Evolutionary conservation across 305 asterid species (phyloP).

Genomic region (Fraxinus dipetala): DNA sequence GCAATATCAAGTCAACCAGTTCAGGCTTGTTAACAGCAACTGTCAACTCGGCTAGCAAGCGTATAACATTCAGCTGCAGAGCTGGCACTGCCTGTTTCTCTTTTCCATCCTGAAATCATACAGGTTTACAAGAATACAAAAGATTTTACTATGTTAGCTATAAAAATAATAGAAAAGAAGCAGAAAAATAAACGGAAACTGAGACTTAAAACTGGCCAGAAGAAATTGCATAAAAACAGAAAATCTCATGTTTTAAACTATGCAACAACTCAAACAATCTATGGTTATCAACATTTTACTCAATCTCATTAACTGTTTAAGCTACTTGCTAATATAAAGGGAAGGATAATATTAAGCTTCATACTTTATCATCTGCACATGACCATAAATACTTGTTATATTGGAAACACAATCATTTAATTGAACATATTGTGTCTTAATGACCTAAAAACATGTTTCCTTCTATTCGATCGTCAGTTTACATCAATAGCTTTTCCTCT

Average conservation of each 20-base stretch:
- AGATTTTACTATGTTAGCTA: conserved; percentile 9
- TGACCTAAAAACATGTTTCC: background rate
- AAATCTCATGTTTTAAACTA: background rate
- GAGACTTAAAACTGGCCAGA: conserved; percentile 7
- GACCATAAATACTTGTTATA: background rate
- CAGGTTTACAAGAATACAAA: conserved; percentile 28
- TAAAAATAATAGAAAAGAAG: conserved; percentile 3
- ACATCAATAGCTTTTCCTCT: background rate
- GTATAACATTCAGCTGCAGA: conserved; percentile 78
- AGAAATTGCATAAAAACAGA: conserved; percentile 19
- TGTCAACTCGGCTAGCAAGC: conserved; percentile 80
- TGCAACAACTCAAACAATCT: conserved; percentile 20
- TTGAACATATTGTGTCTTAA: conserved; percentile 6
- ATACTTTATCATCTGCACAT: background rate
- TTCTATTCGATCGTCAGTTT: background rate
- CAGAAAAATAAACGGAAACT: conserved; percentile 7
- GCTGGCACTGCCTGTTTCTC: conserved; percentile 77
- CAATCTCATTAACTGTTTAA: background rate
- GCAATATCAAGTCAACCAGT: conserved; percentile 92
- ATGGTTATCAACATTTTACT: conserved; percentile 1
- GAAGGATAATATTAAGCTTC: background rate
- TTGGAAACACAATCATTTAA: background rate
- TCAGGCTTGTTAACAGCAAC: conserved; percentile 78
- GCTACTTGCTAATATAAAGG: background rate
- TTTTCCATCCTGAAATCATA: conserved; percentile 62